Evolutionary conservation across 1,284 basidiomycete species (phyloP).

Genomic region (Papiliotrema fonsecae): DNA sequence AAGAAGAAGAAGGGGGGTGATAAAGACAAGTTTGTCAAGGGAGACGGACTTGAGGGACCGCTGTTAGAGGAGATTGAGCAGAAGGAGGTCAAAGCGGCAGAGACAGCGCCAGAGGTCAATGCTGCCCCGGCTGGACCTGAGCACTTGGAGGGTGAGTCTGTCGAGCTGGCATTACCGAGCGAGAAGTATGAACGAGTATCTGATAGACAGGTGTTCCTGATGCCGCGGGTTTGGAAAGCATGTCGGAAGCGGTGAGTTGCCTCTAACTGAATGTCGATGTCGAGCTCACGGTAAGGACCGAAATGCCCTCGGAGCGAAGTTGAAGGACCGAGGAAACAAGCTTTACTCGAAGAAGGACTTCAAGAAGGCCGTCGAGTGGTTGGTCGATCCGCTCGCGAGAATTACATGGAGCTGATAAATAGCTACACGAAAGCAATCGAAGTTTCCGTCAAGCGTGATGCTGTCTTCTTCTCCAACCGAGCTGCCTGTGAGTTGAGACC

Average conservation of each 20-base stretch:
- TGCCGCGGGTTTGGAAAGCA: slow-evolving; percentile 25
- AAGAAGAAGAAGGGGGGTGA: slow-evolving; percentile 52
- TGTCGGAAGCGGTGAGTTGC: slow-evolving; percentile 26
- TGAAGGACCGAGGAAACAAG: slow-evolving; percentile 86
- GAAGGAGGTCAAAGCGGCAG: slow-evolving; percentile 26
- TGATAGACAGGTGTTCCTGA: slow-evolving; percentile 31
- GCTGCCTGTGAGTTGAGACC: slow-evolving; percentile 85
- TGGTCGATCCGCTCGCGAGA: slow-evolving; percentile 2
- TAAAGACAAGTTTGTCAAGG: slow-evolving; percentile 48
- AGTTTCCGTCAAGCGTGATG: slow-evolving; percentile 75
- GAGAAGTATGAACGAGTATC: neutral
- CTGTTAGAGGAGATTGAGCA: slow-evolving; percentile 64
- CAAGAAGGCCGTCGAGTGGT: slow-evolving; percentile 65
- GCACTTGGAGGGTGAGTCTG: slow-evolving; percentile 19
- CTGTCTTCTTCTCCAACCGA: slow-evolving; percentile 95
- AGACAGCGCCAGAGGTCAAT: slow-evolving; percentile 11
- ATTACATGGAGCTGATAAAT: neutral
- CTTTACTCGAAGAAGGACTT: slow-evolving; percentile 80
- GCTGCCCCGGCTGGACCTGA: slow-evolving; percentile 22
- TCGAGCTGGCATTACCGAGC: neutral
- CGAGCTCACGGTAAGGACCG: slow-evolving; percentile 57
- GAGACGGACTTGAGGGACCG: slow-evolving; percentile 57
- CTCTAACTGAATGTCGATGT: neutral
- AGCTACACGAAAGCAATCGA: slow-evolving; percentile 87
- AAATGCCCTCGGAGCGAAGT: slow-evolving; percentile 64